phyloP scores from a whole-genome alignment of 2,329 filamentous ascomycete genomes.

The Furcasterigmium sp. region DNA sequence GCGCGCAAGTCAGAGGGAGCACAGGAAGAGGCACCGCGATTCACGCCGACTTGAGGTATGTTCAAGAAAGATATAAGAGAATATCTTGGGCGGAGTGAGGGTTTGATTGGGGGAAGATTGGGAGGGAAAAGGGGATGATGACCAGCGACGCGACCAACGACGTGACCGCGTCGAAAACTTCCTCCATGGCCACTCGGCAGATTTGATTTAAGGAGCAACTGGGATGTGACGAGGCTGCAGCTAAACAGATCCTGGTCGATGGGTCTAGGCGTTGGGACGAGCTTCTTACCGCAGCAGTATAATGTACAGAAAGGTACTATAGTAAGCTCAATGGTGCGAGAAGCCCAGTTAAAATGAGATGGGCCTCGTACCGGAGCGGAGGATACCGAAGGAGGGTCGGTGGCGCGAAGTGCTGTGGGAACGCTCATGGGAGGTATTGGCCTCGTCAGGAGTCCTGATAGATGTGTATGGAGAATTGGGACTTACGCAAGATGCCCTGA shows the following conservation, averaged over 20 bases:
- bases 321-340: not conserved
- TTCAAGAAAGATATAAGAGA: conserved; percentile 12
- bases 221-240: conserved; percentile 12
- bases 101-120: conserved; percentile 8
- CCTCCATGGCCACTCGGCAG: conserved; percentile 10
- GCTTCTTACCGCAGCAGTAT: not conserved
- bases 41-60: conserved; percentile 4
- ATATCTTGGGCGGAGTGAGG: conserved; percentile 7
- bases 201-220: conserved; percentile 15
- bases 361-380: not conserved
- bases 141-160: conserved; percentile 1
- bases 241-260: conserved; percentile 7
- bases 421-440: too few relatives aligned
- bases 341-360: not conserved
- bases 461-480: too few relatives aligned
- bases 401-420: too few relatives aligned
- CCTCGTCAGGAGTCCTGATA: too few relatives aligned
- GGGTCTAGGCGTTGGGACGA: conserved; percentile 4
- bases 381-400: not conserved
- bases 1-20: not conserved
- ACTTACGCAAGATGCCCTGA: too few relatives aligned
- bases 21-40: conserved; percentile 7
- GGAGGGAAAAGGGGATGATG: conserved; percentile 1
- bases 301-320: too few relatives aligned
- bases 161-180: conserved; percentile 1